Evolutionary conservation across 2,329 filamentous ascomycete species (phyloP).

Genomic region (Spiromastix sp.): DNA sequence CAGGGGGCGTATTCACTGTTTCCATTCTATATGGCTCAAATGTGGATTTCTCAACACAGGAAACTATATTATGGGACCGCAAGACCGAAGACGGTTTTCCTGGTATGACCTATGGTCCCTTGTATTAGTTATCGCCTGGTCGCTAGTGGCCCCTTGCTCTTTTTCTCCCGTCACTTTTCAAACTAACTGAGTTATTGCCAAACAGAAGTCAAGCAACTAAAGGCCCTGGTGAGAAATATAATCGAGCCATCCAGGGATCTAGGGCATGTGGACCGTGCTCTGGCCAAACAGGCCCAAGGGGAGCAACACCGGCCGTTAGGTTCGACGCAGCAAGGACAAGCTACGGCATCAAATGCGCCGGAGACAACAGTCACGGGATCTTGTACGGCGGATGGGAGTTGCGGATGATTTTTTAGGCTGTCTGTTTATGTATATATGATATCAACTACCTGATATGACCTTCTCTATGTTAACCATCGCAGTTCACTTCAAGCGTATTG

Average conservation of each 20-base stretch:
- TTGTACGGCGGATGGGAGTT: no score
- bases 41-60: conserved; percentile 23
- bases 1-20: conserved; percentile 74
- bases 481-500: no score
- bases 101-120: conserved; percentile 29
- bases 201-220: conserved; percentile 75
- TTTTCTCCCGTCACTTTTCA: no score
- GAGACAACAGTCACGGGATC: no score
- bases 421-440: no score
- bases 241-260: conserved; percentile 69
- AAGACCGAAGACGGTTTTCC: conserved; percentile 83
- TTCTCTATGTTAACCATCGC: no score
- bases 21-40: conserved; percentile 40
- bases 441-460: no score
- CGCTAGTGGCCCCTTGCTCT: no score
- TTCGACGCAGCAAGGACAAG: no score
- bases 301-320: neutral
- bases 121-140: neutral
- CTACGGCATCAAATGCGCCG: no score
- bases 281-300: conserved; percentile 11
- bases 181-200: neutral
- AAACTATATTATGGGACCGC: conserved; percentile 72
- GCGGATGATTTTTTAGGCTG: no score
- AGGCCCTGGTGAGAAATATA: conserved; percentile 70
- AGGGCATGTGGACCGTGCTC: conserved; percentile 64